Evolutionary conservation across 192 early-diverging fungal genomes (phyloP).

Genomic region (Backusella macrospora): DNA sequence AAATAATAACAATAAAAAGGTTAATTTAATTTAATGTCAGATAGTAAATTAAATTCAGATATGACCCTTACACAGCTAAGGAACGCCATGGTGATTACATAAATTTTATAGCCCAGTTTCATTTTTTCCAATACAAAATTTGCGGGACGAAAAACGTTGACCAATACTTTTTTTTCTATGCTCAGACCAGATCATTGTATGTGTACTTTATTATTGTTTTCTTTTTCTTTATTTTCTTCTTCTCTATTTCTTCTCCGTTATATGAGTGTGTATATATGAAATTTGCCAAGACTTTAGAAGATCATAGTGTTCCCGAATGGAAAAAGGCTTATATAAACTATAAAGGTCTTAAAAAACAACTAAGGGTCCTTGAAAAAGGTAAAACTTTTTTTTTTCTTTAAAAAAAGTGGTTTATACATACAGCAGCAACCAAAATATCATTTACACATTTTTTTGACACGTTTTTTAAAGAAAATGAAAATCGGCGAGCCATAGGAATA

Average conservation of each 20-base stretch:
- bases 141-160: background rate
- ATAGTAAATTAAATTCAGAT: background rate
- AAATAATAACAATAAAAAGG: too few relatives aligned
- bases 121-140: background rate
- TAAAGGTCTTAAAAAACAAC: conserved; percentile 58
- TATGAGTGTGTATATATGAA: conserved; percentile 54
- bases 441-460: background rate
- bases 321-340: conserved; percentile 74
- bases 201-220: conserved; percentile 4
- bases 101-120: background rate
- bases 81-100: background rate
- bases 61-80: background rate
- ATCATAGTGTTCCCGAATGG: conserved; percentile 77
- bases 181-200: background rate
- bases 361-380: conserved; percentile 53
- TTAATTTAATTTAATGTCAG: background rate
- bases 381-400: background rate
- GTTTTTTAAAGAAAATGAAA: conserved; percentile 3
- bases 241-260: background rate
- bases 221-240: background rate
- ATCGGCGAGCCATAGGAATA: background rate
- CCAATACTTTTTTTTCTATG: background rate
- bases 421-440: background rate
- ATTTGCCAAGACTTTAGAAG: conserved; percentile 73
- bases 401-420: background rate